phyloP scores from a whole-genome alignment of 208 protist species.

The Leishmania lainsoni region DNA sequence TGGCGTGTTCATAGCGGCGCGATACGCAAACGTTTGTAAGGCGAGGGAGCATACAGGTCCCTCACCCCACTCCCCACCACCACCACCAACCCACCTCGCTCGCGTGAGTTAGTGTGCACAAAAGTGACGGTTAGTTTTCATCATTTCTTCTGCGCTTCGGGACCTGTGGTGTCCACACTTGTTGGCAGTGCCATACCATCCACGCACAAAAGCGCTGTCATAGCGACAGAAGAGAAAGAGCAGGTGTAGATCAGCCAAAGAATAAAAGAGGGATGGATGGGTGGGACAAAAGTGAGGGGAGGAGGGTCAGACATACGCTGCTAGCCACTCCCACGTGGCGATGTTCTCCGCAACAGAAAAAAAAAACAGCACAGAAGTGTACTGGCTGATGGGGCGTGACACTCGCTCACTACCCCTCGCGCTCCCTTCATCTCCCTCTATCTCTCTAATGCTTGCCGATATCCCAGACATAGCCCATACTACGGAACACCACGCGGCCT shows the following conservation, averaged over 20 bases:
- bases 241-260: background rate
- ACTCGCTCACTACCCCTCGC: slow-evolving; percentile 1
- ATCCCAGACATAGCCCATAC: slow-evolving; percentile 75
- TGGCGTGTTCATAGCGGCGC: background rate
- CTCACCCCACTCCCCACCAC: background rate
- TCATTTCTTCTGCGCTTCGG: background rate
- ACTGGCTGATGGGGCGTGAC: background rate
- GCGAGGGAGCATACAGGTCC: background rate
- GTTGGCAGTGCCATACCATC: background rate
- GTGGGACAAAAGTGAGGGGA: background rate
- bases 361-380: slow-evolving; percentile 2
- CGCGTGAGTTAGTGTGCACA: background rate
- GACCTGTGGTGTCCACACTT: background rate
- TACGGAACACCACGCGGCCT: slow-evolving; percentile 70
- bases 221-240: slow-evolving; percentile 1
- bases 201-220: background rate
- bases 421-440: background rate
- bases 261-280: background rate
- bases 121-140: background rate
- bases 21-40: background rate
- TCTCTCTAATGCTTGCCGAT: slow-evolving; percentile 44
- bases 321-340: background rate
- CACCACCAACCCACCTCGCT: background rate
- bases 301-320: background rate
- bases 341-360: background rate